A percentile compares a stretch with the other conserved stretches of the same genome.
phyloP scores from a whole-genome alignment of 2,329 filamentous ascomycete species.

The Aplosporella prunicola region DNA sequence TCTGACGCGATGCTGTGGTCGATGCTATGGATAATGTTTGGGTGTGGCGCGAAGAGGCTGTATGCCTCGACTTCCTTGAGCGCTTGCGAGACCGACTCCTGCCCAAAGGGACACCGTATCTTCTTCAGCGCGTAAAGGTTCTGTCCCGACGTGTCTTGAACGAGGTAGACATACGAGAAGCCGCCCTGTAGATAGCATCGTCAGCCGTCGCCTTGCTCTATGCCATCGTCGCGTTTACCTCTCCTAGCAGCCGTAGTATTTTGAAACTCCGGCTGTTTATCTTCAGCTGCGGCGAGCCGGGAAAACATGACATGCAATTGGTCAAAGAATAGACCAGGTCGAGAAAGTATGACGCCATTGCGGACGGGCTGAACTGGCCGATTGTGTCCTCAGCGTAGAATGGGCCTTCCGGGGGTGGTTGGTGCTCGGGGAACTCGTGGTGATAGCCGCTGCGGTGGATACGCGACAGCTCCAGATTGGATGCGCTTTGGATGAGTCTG shows the following conservation, averaged over 20 bases:
- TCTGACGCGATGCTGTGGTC: constrained; percentile 77
- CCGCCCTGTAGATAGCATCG: constrained; percentile 55
- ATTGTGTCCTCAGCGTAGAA: constrained; percentile 7
- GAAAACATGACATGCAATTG: constrained; percentile 94
- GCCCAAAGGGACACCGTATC: constrained; percentile 95
- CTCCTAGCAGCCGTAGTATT: constrained; percentile 84
- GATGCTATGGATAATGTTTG: constrained; percentile 77
- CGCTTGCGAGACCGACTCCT: constrained; percentile 88
- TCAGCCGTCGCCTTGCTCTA: background rate
- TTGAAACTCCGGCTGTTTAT: constrained; percentile 95
- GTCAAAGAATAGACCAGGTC: constrained; percentile 87
- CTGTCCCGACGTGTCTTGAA: constrained; percentile 77
- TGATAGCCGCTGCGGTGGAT: constrained; percentile 11
- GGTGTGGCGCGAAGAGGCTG: constrained; percentile 71
- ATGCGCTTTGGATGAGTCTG: background rate
- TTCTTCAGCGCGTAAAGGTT: constrained; percentile 94
- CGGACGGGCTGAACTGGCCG: constrained; percentile 12
- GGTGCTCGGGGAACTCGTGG: constrained; percentile 8
- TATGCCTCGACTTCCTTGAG: constrained; percentile 98
- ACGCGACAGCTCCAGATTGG: constrained; percentile 4
- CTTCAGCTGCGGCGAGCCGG: constrained; percentile 83
- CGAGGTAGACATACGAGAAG: constrained; percentile 98
- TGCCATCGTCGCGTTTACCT: constrained; percentile 49
- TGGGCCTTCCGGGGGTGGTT: constrained; percentile 5
- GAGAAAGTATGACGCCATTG: constrained; percentile 53